These are phyloP conservation scores for Tephrocybe sp. DNA, from an alignment of 768 basidiomycete species.

Conservation along the genomic window DNA sequence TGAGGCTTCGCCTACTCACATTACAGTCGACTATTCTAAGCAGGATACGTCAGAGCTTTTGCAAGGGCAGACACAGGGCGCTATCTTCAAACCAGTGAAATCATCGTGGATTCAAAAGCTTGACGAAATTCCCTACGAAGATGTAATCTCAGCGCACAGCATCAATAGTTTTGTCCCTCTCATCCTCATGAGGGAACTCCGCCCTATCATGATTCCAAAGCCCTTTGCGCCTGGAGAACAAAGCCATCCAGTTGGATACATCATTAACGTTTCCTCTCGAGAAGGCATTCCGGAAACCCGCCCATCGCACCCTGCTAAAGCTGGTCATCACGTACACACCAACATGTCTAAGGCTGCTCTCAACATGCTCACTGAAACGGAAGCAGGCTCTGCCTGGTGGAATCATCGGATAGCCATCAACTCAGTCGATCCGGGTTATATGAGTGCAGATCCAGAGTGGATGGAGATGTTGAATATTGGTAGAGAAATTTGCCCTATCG, in stretches of 20 bases:
- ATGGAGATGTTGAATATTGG: slow-evolving; percentile 23
- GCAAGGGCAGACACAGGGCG: neutral
- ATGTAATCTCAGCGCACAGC: slow-evolving; percentile 32
- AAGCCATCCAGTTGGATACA: slow-evolving; percentile 17
- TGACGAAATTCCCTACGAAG: slow-evolving; percentile 31
- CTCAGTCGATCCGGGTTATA: slow-evolving; percentile 33
- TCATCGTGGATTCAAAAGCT: slow-evolving; percentile 33
- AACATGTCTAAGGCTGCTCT: slow-evolving; percentile 37
- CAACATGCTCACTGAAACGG: slow-evolving; percentile 35
- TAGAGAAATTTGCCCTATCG: slow-evolving; percentile 24
- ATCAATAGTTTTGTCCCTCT: slow-evolving; percentile 36
- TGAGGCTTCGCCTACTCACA: neutral
- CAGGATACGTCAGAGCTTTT: neutral
- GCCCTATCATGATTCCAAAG: slow-evolving; percentile 22
- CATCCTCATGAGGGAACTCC: slow-evolving; percentile 31
- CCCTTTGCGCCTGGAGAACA: neutral
- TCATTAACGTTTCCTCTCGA: slow-evolving; percentile 34
- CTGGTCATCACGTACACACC: slow-evolving; percentile 31
- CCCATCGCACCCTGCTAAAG: slow-evolving; percentile 21
- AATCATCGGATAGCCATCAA: slow-evolving; percentile 27
- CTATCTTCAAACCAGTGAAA: slow-evolving; percentile 13
- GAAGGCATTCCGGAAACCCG: slow-evolving; percentile 31
- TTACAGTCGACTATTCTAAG: neutral
- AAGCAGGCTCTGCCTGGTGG: slow-evolving; percentile 28
- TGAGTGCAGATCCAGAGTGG: slow-evolving; percentile 32